Evolutionary conservation across 116 monocot species (phyloP).

Genomic region (Iris pallida): DNA sequence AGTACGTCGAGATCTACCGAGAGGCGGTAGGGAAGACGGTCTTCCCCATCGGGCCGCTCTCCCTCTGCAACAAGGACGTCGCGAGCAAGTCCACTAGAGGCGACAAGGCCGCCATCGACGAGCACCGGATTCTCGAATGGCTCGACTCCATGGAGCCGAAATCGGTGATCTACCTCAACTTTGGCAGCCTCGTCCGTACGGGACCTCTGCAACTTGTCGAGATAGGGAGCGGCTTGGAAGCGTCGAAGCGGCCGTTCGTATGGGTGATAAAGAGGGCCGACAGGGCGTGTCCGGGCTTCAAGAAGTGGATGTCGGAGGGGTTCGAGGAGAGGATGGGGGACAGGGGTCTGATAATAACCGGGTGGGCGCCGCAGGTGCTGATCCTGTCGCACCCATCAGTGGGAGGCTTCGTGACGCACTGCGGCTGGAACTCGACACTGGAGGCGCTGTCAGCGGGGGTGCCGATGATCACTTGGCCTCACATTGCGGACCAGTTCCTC

Average conservation of each 20-base stretch:
- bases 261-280: constrained; percentile 9
- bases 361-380: constrained; percentile 32
- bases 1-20: too few species aligned
- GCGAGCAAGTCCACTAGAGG: constrained; percentile 16
- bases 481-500: constrained; percentile 19
- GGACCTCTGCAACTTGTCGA: neutral
- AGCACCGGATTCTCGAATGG: constrained; percentile 12
- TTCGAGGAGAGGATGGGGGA: neutral
- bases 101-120: constrained; percentile 3
- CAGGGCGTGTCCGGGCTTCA: neutral
- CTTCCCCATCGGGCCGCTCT: constrained; percentile 32
- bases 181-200: neutral
- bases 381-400: constrained; percentile 22
- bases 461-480: constrained; percentile 35
- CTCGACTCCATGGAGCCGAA: constrained; percentile 11
- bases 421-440: constrained; percentile 50
- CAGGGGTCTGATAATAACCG: constrained; percentile 11
- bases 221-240: constrained; percentile 11
- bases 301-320: neutral
- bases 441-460: constrained; percentile 23
- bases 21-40: constrained; percentile 8
- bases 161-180: constrained; percentile 24
- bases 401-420: constrained; percentile 45
- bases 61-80: constrained; percentile 8
- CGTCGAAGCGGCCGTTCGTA: neutral